phyloP scores from a whole-genome alignment of 768 basidiomycete genomes.

The Naematelia aurantialba region DNA sequence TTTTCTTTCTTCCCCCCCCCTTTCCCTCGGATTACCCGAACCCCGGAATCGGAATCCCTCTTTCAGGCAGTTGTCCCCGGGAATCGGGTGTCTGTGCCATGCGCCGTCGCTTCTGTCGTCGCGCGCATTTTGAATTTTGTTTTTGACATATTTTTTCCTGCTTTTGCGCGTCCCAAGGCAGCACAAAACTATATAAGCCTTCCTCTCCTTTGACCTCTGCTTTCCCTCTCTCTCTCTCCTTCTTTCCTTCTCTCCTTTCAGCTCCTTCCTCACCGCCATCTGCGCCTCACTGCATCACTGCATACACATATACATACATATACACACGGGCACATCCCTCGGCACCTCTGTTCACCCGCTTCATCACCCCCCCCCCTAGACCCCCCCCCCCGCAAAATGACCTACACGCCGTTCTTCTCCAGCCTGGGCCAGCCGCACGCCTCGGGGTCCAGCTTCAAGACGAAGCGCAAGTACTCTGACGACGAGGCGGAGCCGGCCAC shows the following conservation, averaged over 20 bases:
- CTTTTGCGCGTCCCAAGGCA: too few relatives aligned
- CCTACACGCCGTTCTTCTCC: constrained; percentile 14
- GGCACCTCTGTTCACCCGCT: too few relatives aligned
- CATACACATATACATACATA: too few relatives aligned
- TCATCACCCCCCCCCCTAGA: neutral
- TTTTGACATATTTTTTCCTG: neutral
- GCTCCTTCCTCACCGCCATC: neutral
- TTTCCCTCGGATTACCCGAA: too few relatives aligned
- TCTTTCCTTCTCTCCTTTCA: constrained; percentile 5
- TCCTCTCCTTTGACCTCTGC: neutral
- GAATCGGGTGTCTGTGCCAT: neutral
- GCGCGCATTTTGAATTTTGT: neutral
- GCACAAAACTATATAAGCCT: too few relatives aligned
- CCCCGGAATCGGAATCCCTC: too few relatives aligned
- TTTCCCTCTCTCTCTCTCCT: neutral
- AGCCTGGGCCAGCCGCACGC: constrained; percentile 7
- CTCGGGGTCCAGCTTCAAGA: constrained; percentile 27
- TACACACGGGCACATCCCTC: too few relatives aligned
- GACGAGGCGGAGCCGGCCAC: constrained; percentile 28
- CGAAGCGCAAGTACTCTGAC: constrained; percentile 33
- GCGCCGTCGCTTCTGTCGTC: neutral
- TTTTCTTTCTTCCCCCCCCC: too few relatives aligned
- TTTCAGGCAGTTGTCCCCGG: neutral
- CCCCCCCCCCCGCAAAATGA: too few relatives aligned
- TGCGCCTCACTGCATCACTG: neutral